Evolutionary conservation across 495 filamentous ascomycete genomes (phyloP), one percentile per base, ranked within the genome.

Genomic region (Aspergillus conjunctus): DNA sequence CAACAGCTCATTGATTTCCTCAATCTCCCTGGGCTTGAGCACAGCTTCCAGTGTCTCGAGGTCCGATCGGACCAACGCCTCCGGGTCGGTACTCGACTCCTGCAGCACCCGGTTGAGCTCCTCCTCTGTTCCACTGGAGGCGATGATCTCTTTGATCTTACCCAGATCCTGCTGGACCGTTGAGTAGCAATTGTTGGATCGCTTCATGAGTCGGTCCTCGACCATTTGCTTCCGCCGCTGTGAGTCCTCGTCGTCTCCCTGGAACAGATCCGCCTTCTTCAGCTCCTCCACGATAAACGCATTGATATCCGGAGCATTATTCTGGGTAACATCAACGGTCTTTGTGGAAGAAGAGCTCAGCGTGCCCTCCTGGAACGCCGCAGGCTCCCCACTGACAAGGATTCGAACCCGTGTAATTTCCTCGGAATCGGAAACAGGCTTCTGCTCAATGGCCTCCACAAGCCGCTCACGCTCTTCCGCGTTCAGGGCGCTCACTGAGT

Each of bases 1-100:
- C 15, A 71, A 53, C 21, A 71, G 61, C 37, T 71, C 66, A 17
- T 71, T 71, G 18, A 71, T 41, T 30, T 71, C 68, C 18, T 68
- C 66, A 3, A 71, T 62, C 53, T 68, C 63, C 34, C 62, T 53
- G 1, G 62, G 62, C 7, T 59, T 66, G 39, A 71, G 59, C 8
- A 52, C 32, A 6, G 55, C 33, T 56, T 71, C 63, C 12, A 68
- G 26, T 37, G 65, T 55, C 12, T 56, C 59, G 20, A 71, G 50
- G 1, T 60, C 62, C 8, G 51, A 62, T 52, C 64, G 59, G 15
- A 61, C 55, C 30, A 53, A 31, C 1, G 46, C 54, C 45, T 52
- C 54, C 22, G 62, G 55, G 41, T 66, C 63, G 9, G 64, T 58
- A 46, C 54, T 64, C 2, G 63, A 64, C 30, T 66, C 66, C 14